Base-by-base conservation (phyloP, 176 grass and related monocot species). In the Poa annua region DNA sequence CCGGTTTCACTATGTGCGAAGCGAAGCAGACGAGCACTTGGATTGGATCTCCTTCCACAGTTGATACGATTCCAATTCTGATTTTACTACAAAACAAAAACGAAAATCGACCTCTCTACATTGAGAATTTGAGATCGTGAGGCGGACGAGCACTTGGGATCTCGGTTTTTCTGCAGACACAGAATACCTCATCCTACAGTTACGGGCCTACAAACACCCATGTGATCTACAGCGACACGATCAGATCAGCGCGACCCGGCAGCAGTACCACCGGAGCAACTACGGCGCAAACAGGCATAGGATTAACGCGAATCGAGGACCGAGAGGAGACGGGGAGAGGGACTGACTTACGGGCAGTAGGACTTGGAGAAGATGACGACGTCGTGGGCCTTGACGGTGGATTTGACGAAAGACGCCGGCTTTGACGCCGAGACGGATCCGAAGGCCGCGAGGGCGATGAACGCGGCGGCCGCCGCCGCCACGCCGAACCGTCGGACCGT, bases 361-460 rank as follows among this genome's bases (percentile, higher is more conserved):
- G 92, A 94, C 65, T 94, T 94, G 83, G 88, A 94, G 88, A 94
- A 94, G 83, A 94, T 91, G 76, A 94, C 92, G 34, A 94, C 86
- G 38, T 90, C 92, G 86, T 94, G 88, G 71, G 83, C 69, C 4
- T 65, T 72, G 21, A 91, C 92, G 64, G 92, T 91, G 79, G 84
- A 88, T 75, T 91, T 91, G 36, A 94, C 86, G 83, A 94, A 94
- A 56, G 88, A 8, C 34, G 84, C 75, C 25, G 61, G 61, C 71
- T 91, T 90, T 48, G 84, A 77, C 74, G 80, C 71, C 24, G 80
- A 36, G 75, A 60, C 88, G 29, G 84, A 86, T 78, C 88, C 84
- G 49, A 90, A 75, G 21, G 88, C 84, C 74, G 84, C 80, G 67
- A 90, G 41, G 17, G 75, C 74, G 16, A 90, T 74, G 80, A 90